These are phyloP conservation scores for Phytophthora constricta DNA, from an alignment of 352 stramenopile species.

Conservation along the genomic window DNA sequence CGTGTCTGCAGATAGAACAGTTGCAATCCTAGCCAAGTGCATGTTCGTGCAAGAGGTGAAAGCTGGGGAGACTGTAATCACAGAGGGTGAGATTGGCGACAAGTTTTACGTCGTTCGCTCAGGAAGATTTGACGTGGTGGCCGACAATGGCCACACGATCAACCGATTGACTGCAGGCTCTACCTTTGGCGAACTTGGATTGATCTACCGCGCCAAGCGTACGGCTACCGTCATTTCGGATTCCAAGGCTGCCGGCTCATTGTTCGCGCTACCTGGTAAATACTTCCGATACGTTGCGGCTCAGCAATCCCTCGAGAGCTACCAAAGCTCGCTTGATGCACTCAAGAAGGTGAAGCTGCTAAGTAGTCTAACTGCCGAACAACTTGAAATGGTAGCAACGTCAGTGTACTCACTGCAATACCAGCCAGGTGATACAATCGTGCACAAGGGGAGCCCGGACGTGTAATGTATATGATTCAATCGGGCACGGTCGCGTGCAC, in stretches of 20 bases:
- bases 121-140: conserved; percentile 58
- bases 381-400: conserved; percentile 50
- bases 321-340: conserved; percentile 52
- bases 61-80: conserved; percentile 75
- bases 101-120: conserved; percentile 77
- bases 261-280: conserved; percentile 55
- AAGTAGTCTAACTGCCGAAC: conserved; percentile 46
- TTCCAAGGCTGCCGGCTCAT: conserved; percentile 36
- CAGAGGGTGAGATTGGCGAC: conserved; percentile 80
- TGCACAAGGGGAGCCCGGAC: conserved; percentile 78
- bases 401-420: conserved; percentile 58
- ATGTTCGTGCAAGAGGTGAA: conserved; percentile 84
- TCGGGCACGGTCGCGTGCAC: conserved; percentile 62
- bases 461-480: conserved; percentile 87
- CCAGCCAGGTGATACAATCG: conserved; percentile 66
- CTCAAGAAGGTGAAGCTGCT: conserved; percentile 56
- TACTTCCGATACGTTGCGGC: conserved; percentile 61
- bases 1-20: conserved; percentile 73
- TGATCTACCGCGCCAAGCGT: conserved; percentile 63
- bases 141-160: conserved; percentile 46
- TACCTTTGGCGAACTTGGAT: conserved; percentile 62
- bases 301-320: conserved; percentile 49
- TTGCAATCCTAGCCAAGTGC: conserved; percentile 70
- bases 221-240: conserved; percentile 54
- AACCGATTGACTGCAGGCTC: conserved; percentile 44